Evolutionary conservation across 164 flowering plant species (phyloP), one percentile per base, ranked within the genome.

Genomic region (Umbellularia californica): DNA sequence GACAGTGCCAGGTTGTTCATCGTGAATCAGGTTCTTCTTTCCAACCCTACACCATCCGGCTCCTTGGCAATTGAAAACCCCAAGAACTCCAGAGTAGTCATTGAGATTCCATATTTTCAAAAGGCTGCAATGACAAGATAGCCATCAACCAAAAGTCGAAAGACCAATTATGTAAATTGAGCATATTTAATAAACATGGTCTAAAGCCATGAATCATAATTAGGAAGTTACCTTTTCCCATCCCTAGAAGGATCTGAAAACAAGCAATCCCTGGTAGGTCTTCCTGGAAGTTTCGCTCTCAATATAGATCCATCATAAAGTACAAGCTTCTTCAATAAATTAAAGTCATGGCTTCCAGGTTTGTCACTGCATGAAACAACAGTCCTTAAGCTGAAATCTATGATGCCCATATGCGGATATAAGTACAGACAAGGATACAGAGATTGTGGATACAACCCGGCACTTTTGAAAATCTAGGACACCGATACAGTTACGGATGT

Each of bases 61-160:
- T 1, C 98, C 98, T 79, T 92, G 98, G 86, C 97, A 94, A 77
- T 94, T 94, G 87, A 90, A 94, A 1, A 90, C 88, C 0, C 97
- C 98, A 2, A 92, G 58, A 0, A 94, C 96, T 23, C 98, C 98
- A 0, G 90, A 90, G 86, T 84, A 83, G 83, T 91, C 90, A 89
- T 92, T 94, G 91, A 94, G 87, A 89, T 89, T 94, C 97, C 98
- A 92, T 80, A 94, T 94, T 83, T 92, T 94, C 79, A 94, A 74
- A 80, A 94, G 81, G 82, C 95, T 91, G 87, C 71, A 55, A 77
- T 64, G 6, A 22, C 47, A 35, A 35, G 10, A 35, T 35, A 35
- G 6, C 47, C 47, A 35, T 35, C 47, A 35, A 35, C 47, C 47
- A 35, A 35, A 35, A 35, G 47, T 35, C 7, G 47, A 35, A 35